Conservation (phyloP, 108 stramenopile species). For the Asterionellopsis glacialis region DNA sequence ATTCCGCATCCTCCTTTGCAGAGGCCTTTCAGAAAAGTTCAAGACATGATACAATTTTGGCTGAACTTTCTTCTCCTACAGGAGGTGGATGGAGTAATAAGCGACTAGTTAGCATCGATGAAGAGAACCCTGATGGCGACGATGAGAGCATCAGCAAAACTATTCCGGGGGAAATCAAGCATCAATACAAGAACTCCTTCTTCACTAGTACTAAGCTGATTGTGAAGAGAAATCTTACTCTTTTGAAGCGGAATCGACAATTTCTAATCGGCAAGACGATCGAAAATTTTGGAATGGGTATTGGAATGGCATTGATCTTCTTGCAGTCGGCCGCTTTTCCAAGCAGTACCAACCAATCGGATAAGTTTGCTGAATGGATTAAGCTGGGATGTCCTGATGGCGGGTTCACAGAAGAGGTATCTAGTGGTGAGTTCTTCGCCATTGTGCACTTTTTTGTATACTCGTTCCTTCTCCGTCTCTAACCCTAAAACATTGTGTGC, state of each 20-base stretch:
- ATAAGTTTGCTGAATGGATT: too few species aligned
- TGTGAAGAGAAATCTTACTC: constrained; percentile 40
- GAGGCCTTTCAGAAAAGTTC: constrained; percentile 26
- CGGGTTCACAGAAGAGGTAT: too few species aligned
- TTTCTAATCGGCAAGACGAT: constrained; percentile 45
- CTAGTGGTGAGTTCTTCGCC: too few species aligned
- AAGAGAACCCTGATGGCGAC: not conserved
- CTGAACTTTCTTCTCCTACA: constrained; percentile 14
- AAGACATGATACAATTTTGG: constrained; percentile 13
- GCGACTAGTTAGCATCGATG: too few species aligned
- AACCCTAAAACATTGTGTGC: too few species aligned
- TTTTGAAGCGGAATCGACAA: constrained; percentile 55
- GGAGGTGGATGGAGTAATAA: constrained; percentile 11
- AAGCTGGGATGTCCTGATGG: too few species aligned
- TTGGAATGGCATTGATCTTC: constrained; percentile 26
- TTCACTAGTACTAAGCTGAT: constrained; percentile 33
- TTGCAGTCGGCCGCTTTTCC: too few species aligned
- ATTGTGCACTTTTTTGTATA: too few species aligned
- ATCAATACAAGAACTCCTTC: constrained; percentile 47
- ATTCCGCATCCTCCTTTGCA: constrained; percentile 24
- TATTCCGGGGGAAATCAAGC: constrained; percentile 15
- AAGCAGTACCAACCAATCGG: too few species aligned
- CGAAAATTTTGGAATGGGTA: constrained; percentile 39
- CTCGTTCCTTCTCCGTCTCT: too few species aligned
- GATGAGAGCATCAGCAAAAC: constrained; percentile 2